A percentile compares a stretch with the other conserved stretches of the same genome.
These are phyloP conservation scores for Hyphopichia wangnamkhiaoensis DNA, from an alignment of 1,139 yeast species.

Conservation along the genomic window DNA sequence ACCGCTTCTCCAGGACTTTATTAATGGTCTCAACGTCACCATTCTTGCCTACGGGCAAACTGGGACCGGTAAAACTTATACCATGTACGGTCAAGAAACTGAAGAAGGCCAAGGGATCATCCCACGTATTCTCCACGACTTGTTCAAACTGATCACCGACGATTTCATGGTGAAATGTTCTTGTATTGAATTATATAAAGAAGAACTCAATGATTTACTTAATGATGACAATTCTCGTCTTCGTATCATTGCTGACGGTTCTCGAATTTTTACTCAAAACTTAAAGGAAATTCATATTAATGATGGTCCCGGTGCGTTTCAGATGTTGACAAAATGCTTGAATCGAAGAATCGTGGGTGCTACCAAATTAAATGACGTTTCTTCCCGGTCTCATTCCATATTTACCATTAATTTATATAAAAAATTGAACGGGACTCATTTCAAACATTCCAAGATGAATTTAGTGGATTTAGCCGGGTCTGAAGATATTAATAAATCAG, in stretches of 20 bases:
- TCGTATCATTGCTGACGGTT: neutral
- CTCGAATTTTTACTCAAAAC: constrained; percentile 49
- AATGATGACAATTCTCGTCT: constrained; percentile 35
- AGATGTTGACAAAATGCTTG: constrained; percentile 55
- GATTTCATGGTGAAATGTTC: constrained; percentile 70
- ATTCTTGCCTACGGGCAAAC: constrained; percentile 89
- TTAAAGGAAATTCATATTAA: constrained; percentile 56
- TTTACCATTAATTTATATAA: constrained; percentile 62
- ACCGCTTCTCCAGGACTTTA: constrained; percentile 64
- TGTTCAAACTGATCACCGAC: constrained; percentile 48
- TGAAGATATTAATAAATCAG: constrained; percentile 76
- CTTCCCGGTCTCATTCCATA: constrained; percentile 74
- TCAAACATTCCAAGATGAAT: constrained; percentile 65
- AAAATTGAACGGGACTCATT: constrained; percentile 18
- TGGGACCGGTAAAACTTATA: constrained; percentile 85
- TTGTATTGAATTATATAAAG: constrained; percentile 73
- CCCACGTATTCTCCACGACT: constrained; percentile 60
- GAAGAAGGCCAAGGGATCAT: constrained; percentile 58
- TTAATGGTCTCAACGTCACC: constrained; percentile 75
- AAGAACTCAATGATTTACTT: constrained; percentile 65
- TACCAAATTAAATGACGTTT: constrained; percentile 67
- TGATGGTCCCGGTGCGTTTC: constrained; percentile 55
- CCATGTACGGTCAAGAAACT: constrained; percentile 69
- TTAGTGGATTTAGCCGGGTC: constrained; percentile 90
- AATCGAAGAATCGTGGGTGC: constrained; percentile 63